phyloP scores from a whole-genome alignment of 169 alveolate species.

The Amoebophrya sp. region DNA sequence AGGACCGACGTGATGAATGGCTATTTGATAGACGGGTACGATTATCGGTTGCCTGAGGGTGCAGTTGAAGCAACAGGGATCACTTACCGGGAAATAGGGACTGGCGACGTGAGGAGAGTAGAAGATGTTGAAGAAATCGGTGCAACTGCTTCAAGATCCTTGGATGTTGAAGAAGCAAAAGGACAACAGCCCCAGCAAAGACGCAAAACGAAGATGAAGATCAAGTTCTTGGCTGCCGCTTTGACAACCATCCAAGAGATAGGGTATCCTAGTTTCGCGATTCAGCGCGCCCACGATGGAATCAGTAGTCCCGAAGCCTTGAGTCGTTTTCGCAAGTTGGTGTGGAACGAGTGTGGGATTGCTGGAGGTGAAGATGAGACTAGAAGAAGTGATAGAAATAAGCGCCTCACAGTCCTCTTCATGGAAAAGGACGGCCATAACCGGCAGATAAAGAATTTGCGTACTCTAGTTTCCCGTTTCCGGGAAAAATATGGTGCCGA shows the following conservation, averaged over 20 bases:
- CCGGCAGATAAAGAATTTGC: neutral
- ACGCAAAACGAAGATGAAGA: too few relatives aligned
- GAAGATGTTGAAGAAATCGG: neutral
- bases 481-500: neutral
- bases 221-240: neutral
- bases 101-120: neutral
- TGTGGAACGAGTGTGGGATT: neutral
- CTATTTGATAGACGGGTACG: neutral
- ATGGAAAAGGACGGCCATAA: neutral
- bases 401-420: neutral
- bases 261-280: neutral
- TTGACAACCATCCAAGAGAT: neutral
- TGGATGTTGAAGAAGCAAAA: too few relatives aligned
- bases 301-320: neutral
- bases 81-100: neutral
- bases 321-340: neutral
- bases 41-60: neutral
- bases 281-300: neutral
- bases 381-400: too few relatives aligned
- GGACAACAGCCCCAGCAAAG: too few relatives aligned
- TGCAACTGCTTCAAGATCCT: neutral
- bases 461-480: neutral
- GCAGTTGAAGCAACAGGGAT: neutral
- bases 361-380: neutral
- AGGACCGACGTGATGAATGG: neutral